These are phyloP conservation scores for Vanrija humicola DNA, from an alignment of 1,284 basidiomycete species.

Conservation along the genomic window DNA sequence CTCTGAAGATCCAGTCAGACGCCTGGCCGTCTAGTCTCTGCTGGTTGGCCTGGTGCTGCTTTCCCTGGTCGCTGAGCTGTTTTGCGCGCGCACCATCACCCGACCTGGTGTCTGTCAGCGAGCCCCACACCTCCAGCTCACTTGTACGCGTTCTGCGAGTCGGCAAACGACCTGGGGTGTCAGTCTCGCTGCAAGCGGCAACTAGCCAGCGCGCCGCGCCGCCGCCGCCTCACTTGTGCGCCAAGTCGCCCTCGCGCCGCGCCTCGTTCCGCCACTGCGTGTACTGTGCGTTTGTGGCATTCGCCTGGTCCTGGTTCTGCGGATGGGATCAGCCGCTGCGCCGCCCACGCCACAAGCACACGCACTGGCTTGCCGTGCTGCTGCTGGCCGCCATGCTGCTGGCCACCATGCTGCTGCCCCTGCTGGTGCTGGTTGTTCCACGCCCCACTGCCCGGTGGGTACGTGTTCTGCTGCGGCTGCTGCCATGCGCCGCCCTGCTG, in stretches of 20 bases:
- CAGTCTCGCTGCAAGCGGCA: neutral
- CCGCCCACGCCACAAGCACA: neutral
- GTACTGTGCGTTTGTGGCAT: constrained; percentile 60
- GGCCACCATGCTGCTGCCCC: constrained; percentile 13
- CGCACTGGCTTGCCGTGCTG: neutral
- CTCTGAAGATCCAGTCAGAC: constrained; percentile 79
- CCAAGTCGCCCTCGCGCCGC: constrained; percentile 60
- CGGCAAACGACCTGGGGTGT: constrained; percentile 35
- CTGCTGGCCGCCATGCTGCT: constrained; percentile 3
- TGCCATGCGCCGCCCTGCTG: constrained; percentile 4
- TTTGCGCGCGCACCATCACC: constrained; percentile 79
- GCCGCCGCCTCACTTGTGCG: constrained; percentile 32
- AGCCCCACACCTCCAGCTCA: constrained; percentile 8
- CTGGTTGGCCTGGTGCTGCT: constrained; percentile 74
- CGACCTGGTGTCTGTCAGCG: constrained; percentile 25
- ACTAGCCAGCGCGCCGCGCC: neutral
- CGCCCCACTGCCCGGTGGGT: constrained; percentile 22
- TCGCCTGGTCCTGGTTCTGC: constrained; percentile 58
- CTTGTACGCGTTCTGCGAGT: constrained; percentile 44
- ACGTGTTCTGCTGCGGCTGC: constrained; percentile 17
- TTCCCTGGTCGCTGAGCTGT: constrained; percentile 75
- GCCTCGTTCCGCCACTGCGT: constrained; percentile 65
- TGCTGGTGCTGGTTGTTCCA: constrained; percentile 12
- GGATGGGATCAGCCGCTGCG: neutral
- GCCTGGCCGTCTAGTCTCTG: constrained; percentile 78